A percentile compares a stretch with the other conserved stretches of the same genome.
Evolutionary conservation across 352 stramenopile genomes (phyloP).

Genomic region (Proteromonas lacertae): DNA sequence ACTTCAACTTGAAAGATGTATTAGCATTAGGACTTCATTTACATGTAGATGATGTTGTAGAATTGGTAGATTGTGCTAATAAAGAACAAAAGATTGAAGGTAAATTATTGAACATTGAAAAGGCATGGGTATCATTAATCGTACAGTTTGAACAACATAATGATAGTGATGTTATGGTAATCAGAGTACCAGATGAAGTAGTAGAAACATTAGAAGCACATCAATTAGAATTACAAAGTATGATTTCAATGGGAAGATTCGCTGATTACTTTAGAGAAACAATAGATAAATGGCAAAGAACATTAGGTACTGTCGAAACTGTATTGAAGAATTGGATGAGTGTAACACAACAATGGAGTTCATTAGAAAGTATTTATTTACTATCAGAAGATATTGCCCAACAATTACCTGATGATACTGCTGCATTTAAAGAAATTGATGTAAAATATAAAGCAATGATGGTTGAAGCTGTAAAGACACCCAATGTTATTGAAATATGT

Average conservation of each 20-base stretch:
- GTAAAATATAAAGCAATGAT: constrained; percentile 57
- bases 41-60: constrained; percentile 23
- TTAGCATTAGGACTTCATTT: constrained; percentile 27
- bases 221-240: constrained; percentile 37
- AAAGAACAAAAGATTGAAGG: constrained; percentile 49
- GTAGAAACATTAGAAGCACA: constrained; percentile 50
- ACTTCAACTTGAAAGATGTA: constrained; percentile 30
- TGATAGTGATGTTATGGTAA: constrained; percentile 18
- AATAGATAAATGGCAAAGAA: constrained; percentile 24
- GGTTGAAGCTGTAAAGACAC: constrained; percentile 28
- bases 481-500: constrained; percentile 29
- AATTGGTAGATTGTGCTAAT: constrained; percentile 44
- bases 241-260: constrained; percentile 43
- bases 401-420: constrained; percentile 49
- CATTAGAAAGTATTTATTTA: constrained; percentile 48
- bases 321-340: constrained; percentile 49
- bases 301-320: constrained; percentile 43
- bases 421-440: constrained; percentile 57
- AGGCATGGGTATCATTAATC: constrained; percentile 24
- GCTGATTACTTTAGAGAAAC: constrained; percentile 39
- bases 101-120: constrained; percentile 40
- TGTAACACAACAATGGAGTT: constrained; percentile 49
- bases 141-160: constrained; percentile 52
- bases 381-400: constrained; percentile 60
- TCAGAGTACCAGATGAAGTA: constrained; percentile 28